Evolutionary conservation across 306 rosid species (phyloP), one percentile per base, ranked within the genome.

Genomic region (Mimosa pudica): DNA sequence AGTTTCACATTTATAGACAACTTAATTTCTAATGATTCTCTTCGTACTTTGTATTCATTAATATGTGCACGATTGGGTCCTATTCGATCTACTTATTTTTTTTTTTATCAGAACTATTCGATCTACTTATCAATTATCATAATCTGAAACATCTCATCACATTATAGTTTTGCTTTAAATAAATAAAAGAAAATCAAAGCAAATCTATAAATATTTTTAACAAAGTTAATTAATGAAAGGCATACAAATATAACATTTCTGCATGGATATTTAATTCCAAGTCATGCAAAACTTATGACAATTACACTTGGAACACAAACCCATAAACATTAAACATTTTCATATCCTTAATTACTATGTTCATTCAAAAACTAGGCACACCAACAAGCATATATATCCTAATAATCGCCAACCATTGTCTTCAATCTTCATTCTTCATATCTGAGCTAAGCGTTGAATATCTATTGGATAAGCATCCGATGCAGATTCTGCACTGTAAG

Each of bases 401-500:
- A 52, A 4, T 5, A 48, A 55, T 24, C 17, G n/a, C 64, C 51
- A 13, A 49, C 79, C 57, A 52, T 44, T 45, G 3, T 38, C 42
- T 1, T 38, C 38, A 8, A 44, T 35, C 55, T 16, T 44, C 49
- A 13, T 3, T 51, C 57, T 55, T 82, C 62, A 95, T 42, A 93
- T 80, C 80, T 79, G 90, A 76, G 98, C 97, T 14, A 95, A 87
- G 58, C 84, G 84, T 8, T 78, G 85, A 20, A 95, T 93, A 79
- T 95, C 99, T 30, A 91, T 4, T 0, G 97, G 99, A 87, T 95
- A 91, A 73, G 99, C 97, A 77, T 95, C 99, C 1, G 93, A 86
- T 0, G 97, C 58, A 71, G 92, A 91, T 75, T 90, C 88, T 12
- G 96, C 97, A 20, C 58, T 86, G 81, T 87, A 95, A 79, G 98